These are phyloP conservation scores for Neurospora sp. DNA, from an alignment of 495 filamentous ascomycete genomes.

Conservation along the genomic window DNA sequence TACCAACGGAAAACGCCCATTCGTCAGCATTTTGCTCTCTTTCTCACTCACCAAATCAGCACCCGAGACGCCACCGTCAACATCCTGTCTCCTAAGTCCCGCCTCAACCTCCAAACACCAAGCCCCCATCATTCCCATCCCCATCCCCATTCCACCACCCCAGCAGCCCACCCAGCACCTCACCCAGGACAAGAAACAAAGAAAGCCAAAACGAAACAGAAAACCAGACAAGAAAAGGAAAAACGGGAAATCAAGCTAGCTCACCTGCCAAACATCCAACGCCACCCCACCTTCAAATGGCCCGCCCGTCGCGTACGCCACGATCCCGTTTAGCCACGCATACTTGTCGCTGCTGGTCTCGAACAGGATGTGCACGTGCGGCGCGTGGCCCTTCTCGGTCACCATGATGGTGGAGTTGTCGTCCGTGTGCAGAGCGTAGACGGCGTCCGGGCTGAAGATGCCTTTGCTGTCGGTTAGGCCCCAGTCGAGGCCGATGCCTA, in stretches of 20 bases:
- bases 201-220: background rate
- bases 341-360: constrained; percentile 12
- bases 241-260: constrained; percentile 30
- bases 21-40: background rate
- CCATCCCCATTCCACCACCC: background rate
- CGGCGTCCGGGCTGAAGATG: constrained; percentile 12
- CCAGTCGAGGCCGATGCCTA: constrained; percentile 12
- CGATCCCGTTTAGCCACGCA: constrained; percentile 9
- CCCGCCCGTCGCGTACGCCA: constrained; percentile 3
- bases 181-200: background rate
- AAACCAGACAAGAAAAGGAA: too few relatives aligned
- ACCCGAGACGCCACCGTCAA: background rate
- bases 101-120: background rate
- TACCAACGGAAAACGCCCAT: background rate
- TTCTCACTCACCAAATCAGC: background rate
- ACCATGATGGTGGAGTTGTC: constrained; percentile 12
- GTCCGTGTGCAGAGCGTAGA: constrained; percentile 11
- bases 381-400: constrained; percentile 4
- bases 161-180: background rate
- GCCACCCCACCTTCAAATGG: constrained; percentile 6
- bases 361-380: constrained; percentile 4
- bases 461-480: constrained; percentile 11
- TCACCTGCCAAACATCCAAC: constrained; percentile 27
- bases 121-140: background rate
- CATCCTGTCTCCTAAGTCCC: too few relatives aligned